Base-by-base conservation (phyloP, 2,329 filamentous ascomycete genomes). In the Ceratocystis eucalypticola region DNA sequence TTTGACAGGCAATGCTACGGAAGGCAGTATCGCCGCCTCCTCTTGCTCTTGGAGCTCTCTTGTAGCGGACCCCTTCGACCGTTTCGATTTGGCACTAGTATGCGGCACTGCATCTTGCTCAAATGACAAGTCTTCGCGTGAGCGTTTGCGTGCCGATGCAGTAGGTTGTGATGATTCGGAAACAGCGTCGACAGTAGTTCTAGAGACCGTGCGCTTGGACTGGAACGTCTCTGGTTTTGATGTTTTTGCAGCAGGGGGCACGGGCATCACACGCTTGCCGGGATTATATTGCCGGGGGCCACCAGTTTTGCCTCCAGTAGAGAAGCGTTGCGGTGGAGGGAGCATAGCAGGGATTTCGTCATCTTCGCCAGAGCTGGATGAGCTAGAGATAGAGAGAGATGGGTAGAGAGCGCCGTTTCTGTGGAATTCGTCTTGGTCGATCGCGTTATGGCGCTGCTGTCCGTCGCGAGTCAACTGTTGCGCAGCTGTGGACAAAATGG, bases 271-370 rank as follows among this genome's bases (percentile, higher is more conserved):
- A 44, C 61, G 61, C 61, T 63, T 63, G 37, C 61, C 61, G 3
- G 41, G 25, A 25, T 63, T 63, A 30, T 48, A 20, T 28, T 25
- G 28, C 10, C 46, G 33, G 44, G 37, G 37, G 10, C 33, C 57
- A 7, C 65, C 62, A 10, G 66, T 44, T 53, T 67, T 67, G 30
- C 62, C 61, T 22, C 62, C 61, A 10, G 66, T 65, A 17, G 53
- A 53, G 12, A 53, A 37, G n/a, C 66, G 62, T 45, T 55, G 53
- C 28, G 62, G 66, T n/a, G 66, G 66, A 10, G 53, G 66, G 12
- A 67, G 37, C 6, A 55, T 20, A 22, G 66, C 66, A 41, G 66
- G 66, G 45, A 67, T 67, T 45, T 67, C 66, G 66, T 67, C 66
- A 25, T 46, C 25, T 33, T 46, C 44, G 25, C 20, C 25, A 3